These are phyloP conservation scores for Calycina herbarum DNA, from an alignment of 2,329 filamentous ascomycete species.

Conservation along the genomic window DNA sequence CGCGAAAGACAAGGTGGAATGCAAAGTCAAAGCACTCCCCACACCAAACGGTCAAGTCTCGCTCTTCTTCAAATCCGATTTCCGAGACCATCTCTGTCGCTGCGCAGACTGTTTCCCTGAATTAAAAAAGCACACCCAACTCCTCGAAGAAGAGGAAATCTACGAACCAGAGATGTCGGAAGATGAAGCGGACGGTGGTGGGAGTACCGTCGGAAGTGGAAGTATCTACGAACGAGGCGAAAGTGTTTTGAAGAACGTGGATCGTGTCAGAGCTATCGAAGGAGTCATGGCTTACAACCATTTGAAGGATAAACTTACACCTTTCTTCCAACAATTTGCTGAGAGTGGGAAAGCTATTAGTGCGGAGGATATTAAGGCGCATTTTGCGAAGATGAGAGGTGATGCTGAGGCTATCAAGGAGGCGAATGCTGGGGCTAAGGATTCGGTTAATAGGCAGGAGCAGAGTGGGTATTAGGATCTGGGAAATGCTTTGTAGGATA, in stretches of 20 bases:
- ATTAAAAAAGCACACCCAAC: constrained; percentile 70
- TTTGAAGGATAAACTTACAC: constrained; percentile 92
- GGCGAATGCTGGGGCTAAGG: constrained; percentile 35
- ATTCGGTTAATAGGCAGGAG: constrained; percentile 40
- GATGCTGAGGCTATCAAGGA: constrained; percentile 61
- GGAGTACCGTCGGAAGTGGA: constrained; percentile 68
- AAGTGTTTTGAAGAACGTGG: constrained; percentile 85
- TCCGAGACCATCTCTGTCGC: constrained; percentile 79
- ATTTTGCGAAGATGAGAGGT: constrained; percentile 91
- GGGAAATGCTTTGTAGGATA: constrained; percentile 15
- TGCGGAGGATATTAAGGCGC: constrained; percentile 93
- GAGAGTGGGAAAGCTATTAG: constrained; percentile 85
- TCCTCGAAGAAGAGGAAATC: constrained; percentile 89
- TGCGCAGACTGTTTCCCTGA: constrained; percentile 78
- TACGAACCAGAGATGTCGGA: constrained; percentile 90
- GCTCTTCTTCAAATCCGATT: constrained; percentile 77
- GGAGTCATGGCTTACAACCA: constrained; percentile 98
- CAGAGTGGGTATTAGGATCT: constrained; percentile 45
- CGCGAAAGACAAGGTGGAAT: constrained; percentile 37
- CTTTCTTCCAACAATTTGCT: constrained; percentile 90
- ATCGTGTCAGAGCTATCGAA: constrained; percentile 90
- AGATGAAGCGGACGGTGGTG: constrained; percentile 53
- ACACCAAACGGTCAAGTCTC: constrained; percentile 65
- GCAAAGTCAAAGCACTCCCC: constrained; percentile 61
- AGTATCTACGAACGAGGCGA: constrained; percentile 90